Percentiles rank a stretch among this genome's conserved stretches.
phyloP scores from a whole-genome alignment of 2,329 filamentous ascomycete genomes.

The Colletotrichum coccodes region DNA sequence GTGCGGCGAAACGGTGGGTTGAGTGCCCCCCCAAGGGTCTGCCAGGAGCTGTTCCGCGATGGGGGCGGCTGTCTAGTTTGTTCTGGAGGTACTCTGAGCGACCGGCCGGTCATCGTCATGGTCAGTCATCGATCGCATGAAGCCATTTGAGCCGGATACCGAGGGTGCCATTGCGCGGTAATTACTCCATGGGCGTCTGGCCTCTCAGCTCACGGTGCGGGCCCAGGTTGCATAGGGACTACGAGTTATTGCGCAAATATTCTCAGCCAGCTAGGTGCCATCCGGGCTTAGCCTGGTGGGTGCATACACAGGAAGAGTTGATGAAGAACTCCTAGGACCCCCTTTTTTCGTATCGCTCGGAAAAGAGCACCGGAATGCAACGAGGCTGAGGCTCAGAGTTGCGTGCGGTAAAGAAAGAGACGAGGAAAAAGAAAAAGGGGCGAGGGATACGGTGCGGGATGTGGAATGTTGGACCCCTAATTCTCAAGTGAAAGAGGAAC shows the following conservation, averaged over 20 bases:
- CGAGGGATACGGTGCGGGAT: neutral
- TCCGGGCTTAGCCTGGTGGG: neutral
- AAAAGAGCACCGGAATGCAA: neutral
- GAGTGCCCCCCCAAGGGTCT: too few species aligned
- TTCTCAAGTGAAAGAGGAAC: neutral
- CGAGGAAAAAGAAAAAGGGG: neutral
- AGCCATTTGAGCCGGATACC: neutral
- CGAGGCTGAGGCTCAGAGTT: neutral
- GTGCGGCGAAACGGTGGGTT: neutral
- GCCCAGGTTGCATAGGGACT: too few species aligned
- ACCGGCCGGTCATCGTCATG: neutral
- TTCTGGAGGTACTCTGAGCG: too few species aligned
- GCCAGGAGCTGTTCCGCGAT: slow-evolving; percentile 10
- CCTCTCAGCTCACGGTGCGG: neutral
- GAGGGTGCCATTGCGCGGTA: neutral
- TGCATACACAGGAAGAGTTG: neutral
- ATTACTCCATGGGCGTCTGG: too few species aligned
- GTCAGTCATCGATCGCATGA: neutral
- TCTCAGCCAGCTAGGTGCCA: neutral
- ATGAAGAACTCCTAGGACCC: neutral
- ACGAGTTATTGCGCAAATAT: neutral
- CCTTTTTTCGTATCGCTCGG: neutral
- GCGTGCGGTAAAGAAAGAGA: neutral
- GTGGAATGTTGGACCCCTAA: slow-evolving; percentile 7
- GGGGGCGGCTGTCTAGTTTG: slow-evolving; percentile 1